Percentiles rank a stretch among this genome's conserved stretches.
Conservation (phyloP, 306 rosid species). For the Inga laurina region DNA sequence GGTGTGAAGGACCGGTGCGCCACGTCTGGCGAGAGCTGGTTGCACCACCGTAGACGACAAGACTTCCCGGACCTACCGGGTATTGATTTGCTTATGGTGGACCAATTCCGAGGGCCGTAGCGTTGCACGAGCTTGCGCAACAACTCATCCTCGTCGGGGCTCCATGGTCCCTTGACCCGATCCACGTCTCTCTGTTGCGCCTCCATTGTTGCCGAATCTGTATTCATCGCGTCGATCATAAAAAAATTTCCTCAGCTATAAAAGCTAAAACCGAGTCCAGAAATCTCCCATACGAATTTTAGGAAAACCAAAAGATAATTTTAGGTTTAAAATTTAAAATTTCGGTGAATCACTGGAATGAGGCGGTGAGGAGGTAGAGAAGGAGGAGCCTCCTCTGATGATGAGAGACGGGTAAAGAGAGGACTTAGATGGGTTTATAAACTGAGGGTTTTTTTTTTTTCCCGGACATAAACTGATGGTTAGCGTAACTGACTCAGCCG, state of each 20-base stretch:
- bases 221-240: constrained; percentile 1
- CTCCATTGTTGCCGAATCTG: constrained; percentile 30
- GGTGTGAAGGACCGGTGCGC: constrained; percentile 51
- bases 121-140: constrained; percentile 41
- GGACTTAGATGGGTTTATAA: constrained; percentile 38
- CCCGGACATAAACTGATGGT: constrained; percentile 32
- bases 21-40: constrained; percentile 67
- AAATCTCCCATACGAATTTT: neutral
- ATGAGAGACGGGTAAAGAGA: neutral
- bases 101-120: constrained; percentile 58
- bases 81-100: constrained; percentile 47
- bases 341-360: neutral
- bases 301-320: neutral
- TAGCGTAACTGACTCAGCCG: constrained; percentile 52
- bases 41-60: constrained; percentile 66
- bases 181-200: constrained; percentile 33
- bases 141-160: constrained; percentile 56
- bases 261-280: constrained; percentile 6
- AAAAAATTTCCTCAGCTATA: neutral
- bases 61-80: constrained; percentile 63
- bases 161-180: constrained; percentile 63
- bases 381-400: neutral
- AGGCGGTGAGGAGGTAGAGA: neutral
- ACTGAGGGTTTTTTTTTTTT: too few relatives aligned
- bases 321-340: neutral